Evolutionary conservation across 768 basidiomycete species (phyloP).

Genomic region (Roridomyces roridus): DNA sequence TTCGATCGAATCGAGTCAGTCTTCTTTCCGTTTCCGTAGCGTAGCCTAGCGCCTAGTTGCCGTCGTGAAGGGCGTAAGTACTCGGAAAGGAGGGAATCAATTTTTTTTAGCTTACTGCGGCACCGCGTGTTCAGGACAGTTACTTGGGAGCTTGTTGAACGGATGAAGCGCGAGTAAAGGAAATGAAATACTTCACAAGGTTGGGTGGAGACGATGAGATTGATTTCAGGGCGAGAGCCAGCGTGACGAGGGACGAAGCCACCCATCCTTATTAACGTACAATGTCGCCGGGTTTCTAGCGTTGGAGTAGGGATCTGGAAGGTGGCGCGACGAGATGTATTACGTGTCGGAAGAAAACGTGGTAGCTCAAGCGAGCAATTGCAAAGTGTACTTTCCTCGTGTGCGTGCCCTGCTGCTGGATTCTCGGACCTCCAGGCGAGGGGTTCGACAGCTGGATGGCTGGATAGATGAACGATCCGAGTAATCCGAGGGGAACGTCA

Average conservation of each 20-base stretch:
- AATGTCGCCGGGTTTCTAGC: constrained; percentile 5
- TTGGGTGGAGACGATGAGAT: background rate
- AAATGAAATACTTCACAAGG: constrained; percentile 20
- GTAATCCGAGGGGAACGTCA: constrained; percentile 3
- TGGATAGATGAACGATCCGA: constrained; percentile 1
- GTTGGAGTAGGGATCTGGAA: background rate
- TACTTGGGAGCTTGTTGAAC: background rate
- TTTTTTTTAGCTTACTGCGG: constrained; percentile 21
- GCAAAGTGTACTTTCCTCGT: background rate
- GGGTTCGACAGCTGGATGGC: background rate
- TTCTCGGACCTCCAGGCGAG: constrained; percentile 1
- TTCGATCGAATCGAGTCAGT: constrained; percentile 16
- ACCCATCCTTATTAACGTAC: constrained; percentile 8
- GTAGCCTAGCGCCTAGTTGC: no score
- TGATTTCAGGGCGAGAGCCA: background rate
- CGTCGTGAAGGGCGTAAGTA: constrained; percentile 14
- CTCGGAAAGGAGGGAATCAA: no score
- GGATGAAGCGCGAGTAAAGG: constrained; percentile 2
- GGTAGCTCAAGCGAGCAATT: background rate
- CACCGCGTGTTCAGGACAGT: constrained; percentile 4
- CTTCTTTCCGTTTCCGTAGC: constrained; percentile 15
- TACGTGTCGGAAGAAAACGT: constrained; percentile 6
- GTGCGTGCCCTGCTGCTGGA: background rate
- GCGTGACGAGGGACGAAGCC: no score
- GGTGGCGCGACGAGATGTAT: constrained; percentile 11